Percentiles rank a stretch among this genome's conserved stretches.
phyloP scores from a whole-genome alignment of 192 early-diverging fungal species.

The Coemansia sp. region DNA sequence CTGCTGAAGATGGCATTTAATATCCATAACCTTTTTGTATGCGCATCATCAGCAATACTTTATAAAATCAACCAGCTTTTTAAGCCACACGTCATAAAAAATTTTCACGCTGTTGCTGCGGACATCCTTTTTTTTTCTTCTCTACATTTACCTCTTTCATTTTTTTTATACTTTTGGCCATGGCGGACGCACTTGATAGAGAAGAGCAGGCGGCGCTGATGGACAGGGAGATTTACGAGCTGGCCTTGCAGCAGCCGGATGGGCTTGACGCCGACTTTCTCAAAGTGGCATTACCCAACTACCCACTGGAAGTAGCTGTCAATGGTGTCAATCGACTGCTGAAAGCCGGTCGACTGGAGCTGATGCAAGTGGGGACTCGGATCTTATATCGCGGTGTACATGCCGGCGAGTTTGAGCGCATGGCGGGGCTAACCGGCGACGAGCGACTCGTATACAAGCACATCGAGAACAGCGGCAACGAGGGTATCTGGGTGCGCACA shows the following conservation, averaged over 20 bases:
- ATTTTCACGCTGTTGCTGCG: background rate
- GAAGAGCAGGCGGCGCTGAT: conserved; percentile 2
- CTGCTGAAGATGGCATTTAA: background rate
- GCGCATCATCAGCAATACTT: background rate
- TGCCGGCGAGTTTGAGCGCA: conserved; percentile 36
- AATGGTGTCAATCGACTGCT: conserved; percentile 48
- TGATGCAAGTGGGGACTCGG: conserved; percentile 32
- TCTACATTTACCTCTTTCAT: background rate
- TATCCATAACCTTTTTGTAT: background rate
- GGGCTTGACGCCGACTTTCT: conserved; percentile 30
- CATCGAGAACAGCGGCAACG: conserved; percentile 79
- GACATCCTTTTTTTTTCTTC: background rate
- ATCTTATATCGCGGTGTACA: conserved; percentile 36
- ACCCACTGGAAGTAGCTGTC: conserved; percentile 27
- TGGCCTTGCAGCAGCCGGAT: conserved; percentile 13
- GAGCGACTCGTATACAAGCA: conserved; percentile 80
- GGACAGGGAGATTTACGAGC: conserved; percentile 23
- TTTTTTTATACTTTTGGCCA: background rate
- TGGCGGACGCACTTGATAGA: background rate
- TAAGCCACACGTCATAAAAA: background rate
- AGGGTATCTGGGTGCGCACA: conserved; percentile 83
- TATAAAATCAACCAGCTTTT: background rate
- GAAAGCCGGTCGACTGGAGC: conserved; percentile 28
- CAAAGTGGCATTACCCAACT: conserved; percentile 14
- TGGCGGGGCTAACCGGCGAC: conserved; percentile 63